phyloP scores from a whole-genome alignment of 2,329 filamentous ascomycete species.

The Capronia americana region DNA sequence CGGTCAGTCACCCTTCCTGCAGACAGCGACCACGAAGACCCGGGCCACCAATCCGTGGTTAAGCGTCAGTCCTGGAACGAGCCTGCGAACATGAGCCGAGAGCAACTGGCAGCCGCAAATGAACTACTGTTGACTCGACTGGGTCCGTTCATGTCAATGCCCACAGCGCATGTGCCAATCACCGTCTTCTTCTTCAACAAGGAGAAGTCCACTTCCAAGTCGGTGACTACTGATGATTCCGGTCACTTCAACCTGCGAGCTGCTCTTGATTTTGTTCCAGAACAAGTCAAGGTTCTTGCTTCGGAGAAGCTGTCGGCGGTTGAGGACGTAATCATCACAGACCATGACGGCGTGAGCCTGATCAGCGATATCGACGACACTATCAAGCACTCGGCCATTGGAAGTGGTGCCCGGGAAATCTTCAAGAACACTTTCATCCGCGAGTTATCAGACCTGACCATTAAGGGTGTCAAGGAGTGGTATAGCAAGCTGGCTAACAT shows the following conservation, averaged over 20 bases:
- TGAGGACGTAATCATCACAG: slow-evolving; percentile 77
- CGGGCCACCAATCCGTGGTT: slow-evolving; percentile 47
- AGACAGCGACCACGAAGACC: slow-evolving; percentile 40
- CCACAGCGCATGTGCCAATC: slow-evolving; percentile 76
- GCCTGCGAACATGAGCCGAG: slow-evolving; percentile 70
- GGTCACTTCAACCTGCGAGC: slow-evolving; percentile 86
- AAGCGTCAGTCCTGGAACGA: slow-evolving; percentile 59
- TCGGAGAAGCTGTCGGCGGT: slow-evolving; percentile 83
- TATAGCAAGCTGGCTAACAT: slow-evolving; percentile 77
- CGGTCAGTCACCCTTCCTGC: slow-evolving; percentile 9
- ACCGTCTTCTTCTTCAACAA: slow-evolving; percentile 97
- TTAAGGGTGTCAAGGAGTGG: slow-evolving; percentile 90
- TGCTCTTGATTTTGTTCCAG: slow-evolving; percentile 86
- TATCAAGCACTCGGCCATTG: slow-evolving; percentile 92
- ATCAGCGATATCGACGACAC: slow-evolving; percentile 99
- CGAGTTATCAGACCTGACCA: slow-evolving; percentile 78
- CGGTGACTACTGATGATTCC: slow-evolving; percentile 81
- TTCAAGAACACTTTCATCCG: slow-evolving; percentile 96
- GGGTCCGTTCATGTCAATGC: slow-evolving; percentile 86
- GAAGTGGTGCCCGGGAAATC: slow-evolving; percentile 85
- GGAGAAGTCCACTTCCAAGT: slow-evolving; percentile 78
- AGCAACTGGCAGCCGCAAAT: slow-evolving; percentile 81
- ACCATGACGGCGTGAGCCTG: slow-evolving; percentile 80
- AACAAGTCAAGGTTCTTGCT: slow-evolving; percentile 83
- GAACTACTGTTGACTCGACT: slow-evolving; percentile 85